phyloP scores from a whole-genome alignment of 2,329 filamentous ascomycete genomes.

The Fusarium equiseti region DNA sequence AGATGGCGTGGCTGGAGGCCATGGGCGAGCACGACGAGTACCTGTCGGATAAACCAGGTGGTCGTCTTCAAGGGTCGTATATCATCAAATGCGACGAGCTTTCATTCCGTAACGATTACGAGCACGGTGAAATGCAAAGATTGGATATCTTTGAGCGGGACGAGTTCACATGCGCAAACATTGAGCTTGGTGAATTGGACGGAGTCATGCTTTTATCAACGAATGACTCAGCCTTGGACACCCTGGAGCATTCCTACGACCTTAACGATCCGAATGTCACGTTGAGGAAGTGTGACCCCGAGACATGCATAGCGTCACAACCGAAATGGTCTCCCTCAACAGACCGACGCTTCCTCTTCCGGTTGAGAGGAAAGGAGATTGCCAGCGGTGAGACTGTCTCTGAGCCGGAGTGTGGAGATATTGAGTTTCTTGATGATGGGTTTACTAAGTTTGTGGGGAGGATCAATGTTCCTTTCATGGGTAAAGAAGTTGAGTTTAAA shows the following conservation, averaged over 20 bases:
- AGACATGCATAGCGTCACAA: not conserved
- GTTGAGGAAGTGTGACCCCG: not conserved
- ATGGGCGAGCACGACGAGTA: not conserved
- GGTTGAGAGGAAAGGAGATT: not conserved
- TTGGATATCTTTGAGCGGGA: not conserved
- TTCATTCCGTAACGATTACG: not conserved
- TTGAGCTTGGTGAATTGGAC: rapidly evolving
- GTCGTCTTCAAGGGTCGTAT: not conserved
- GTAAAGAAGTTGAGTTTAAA: not conserved
- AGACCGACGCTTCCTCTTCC: not conserved
- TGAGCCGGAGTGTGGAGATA: not conserved
- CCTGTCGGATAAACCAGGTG: not conserved
- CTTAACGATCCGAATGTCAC: not conserved
- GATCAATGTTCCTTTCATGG: not conserved
- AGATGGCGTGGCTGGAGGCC: not conserved
- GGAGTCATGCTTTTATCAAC: not conserved
- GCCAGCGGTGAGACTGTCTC: not conserved
- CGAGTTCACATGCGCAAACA: rapidly evolving
- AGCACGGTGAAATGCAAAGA: not conserved
- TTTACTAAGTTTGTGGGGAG: not conserved
- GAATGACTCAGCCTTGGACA: not conserved
- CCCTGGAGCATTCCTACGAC: not conserved
- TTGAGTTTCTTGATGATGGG: not conserved
- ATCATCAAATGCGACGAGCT: not conserved
- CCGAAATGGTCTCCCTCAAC: not conserved